phyloP scores from a whole-genome alignment of 2,329 filamentous ascomycete genomes.

The Curvularia lunata region DNA sequence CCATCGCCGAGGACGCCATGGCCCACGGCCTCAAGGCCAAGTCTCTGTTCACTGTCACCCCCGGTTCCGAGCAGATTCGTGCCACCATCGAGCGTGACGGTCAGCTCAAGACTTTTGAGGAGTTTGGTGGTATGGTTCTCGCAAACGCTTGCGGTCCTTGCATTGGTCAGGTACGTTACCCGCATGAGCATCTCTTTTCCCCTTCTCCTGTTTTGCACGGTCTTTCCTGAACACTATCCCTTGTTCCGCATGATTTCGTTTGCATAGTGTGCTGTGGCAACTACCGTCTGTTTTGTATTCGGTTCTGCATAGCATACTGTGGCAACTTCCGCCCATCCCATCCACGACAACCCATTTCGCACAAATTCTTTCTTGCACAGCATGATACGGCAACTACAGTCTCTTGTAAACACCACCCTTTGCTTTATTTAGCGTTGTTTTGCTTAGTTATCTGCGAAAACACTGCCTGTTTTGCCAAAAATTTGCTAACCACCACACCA shows the following conservation, averaged over 20 bases:
- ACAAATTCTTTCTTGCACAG: not conserved
- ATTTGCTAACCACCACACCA: conserved; percentile 5
- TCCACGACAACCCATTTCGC: too few relatives aligned
- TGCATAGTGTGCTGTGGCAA: conserved; percentile 2
- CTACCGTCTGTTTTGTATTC: conserved; percentile 58
- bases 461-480: too few relatives aligned
- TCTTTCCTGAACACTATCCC: conserved; percentile 47
- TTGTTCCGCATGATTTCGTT: not conserved
- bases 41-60: conserved; percentile 90
- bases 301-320: too few relatives aligned
- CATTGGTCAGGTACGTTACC: conserved; percentile 59
- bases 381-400: too few relatives aligned
- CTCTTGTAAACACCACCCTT: too few relatives aligned
- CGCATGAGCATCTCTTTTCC: not conserved
- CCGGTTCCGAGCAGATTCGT: conserved; percentile 95
- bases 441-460: too few relatives aligned
- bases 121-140: conserved; percentile 92
- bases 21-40: conserved; percentile 94
- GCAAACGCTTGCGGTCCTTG: conserved; percentile 83
- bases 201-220: not conserved
- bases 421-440: too few relatives aligned
- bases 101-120: conserved; percentile 91
- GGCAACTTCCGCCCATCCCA: too few relatives aligned
- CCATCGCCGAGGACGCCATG: conserved; percentile 89
- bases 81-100: conserved; percentile 85